Base-by-base conservation (phyloP, 1,284 basidiomycete genomes). In the Cryptococcus neoformans region DNA sequence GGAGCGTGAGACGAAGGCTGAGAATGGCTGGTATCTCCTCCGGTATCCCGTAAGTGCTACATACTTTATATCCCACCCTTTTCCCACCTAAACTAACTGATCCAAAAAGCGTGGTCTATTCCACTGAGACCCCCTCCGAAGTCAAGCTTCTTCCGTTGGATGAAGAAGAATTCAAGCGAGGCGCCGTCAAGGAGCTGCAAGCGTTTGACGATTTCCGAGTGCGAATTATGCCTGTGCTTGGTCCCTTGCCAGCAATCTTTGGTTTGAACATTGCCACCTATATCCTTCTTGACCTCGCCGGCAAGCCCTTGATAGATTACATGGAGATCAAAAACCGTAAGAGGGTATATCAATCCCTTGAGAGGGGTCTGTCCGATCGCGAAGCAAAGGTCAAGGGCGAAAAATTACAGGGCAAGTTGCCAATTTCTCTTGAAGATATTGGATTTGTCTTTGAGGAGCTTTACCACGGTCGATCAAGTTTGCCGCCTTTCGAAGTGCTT, bases 161-260 rank as follows among this genome's bases (percentile, higher is more conserved):
- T 0, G 92, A 97, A 59, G 90, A 93, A 60, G 93, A 98, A 76
- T 94, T 93, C 73, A 80, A 88, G 67, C 92, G 89, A 74, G 96
- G 95, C 11, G 81, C 87, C 17, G 88, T 98, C 5, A 88, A 91
- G 68, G 94, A 99, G 77, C 83, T 99, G 2, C 87, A 90, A 9
- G 88, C 89, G 4, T 89, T 98, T 58, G 90, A 95, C 69, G 92
- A 97, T 73, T 99, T 98, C 78, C 82, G 96, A 39, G 92, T 79
- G 6, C 73, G 75, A 10, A 79, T 79, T 42, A 61, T 79, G 9
- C 77, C 77, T 46, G 77, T 79, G 5, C 69, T 78, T 6, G 88
- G 89, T 0, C 89, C 92, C 0, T 75, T 94, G 2, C 92, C 92
- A 0, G 85, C 89, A 2, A 85, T 92, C 57, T 97, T 97, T 72